Base-by-base conservation (phyloP, 352 stramenopile species). In the Chrysophaeum taylorii region DNA sequence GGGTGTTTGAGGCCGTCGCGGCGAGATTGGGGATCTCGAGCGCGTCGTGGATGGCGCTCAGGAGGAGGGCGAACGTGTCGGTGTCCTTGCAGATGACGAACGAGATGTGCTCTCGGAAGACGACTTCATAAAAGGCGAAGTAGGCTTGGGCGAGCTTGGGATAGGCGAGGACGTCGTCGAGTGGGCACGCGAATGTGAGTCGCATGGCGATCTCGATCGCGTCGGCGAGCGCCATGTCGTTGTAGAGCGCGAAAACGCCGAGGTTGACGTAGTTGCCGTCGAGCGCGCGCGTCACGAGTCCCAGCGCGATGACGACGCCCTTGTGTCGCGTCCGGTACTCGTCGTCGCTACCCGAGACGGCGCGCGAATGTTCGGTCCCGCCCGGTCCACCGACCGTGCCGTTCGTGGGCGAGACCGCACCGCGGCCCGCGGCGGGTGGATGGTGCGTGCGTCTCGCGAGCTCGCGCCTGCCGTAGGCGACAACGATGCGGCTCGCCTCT, bases 211-310 rank as follows among this genome's bases (percentile, higher is more conserved):
- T 87, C 75, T 98, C 91, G 29, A 98, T 77, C 27, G 93, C 89
- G 77, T 92, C 95, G 69, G 98, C 91, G 62, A 94, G 70, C 36
- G 84, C 82, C 39, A 81, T 75, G 82, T 99, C 94, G 73, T 97
- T 96, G 82, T 99, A 99, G 43, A 98, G 81, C 76, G 95, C 90
- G 81, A 99, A 99, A 29, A 99, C 94, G 68, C 94, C 94, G 79
- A 98, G 98, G 77, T 97, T 98, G 63, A 98, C 93, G 77, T 98
- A 99, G 74, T 96, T 97, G 31, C 94, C 94, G 69, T 81, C 80
- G 38, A 94, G 73, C 0, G 85, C 84, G 31, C 82, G 87, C 60
- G 87, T 91, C 15, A 94, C 66, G 57, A 98, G 92, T 72, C 88
- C 88, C 18, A 98, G 75, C 68, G 89, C 93, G 29, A 98, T 79